Percentiles rank a stretch among this genome's conserved stretches.
These are phyloP conservation scores for Solanum ossicruentum DNA, from an alignment of 257 asterid genomes.

Conservation along the genomic window DNA sequence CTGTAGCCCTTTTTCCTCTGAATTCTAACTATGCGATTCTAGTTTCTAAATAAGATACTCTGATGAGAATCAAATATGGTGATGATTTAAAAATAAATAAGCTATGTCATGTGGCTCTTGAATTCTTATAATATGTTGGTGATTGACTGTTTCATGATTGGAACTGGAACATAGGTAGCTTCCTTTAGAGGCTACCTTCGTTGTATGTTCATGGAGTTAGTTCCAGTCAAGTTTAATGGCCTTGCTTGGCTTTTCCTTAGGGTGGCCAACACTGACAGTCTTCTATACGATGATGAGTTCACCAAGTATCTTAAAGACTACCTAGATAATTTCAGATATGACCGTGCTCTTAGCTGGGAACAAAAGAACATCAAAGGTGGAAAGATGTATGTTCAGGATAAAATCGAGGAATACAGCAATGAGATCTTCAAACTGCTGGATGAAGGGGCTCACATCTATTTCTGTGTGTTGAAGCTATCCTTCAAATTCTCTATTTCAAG, in stretches of 20 bases:
- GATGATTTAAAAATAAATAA: neutral
- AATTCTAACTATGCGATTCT: neutral
- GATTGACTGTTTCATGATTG: too few species aligned
- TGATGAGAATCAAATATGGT: neutral
- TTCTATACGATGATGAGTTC: slow-evolving; percentile 85
- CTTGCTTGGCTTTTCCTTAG: slow-evolving; percentile 99
- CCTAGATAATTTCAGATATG: slow-evolving; percentile 33
- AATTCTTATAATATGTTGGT: neutral
- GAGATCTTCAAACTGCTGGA: slow-evolving; percentile 83
- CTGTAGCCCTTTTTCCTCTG: neutral
- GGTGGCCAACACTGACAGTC: slow-evolving; percentile 86
- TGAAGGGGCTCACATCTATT: slow-evolving; percentile 79
- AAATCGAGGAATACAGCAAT: slow-evolving; percentile 87
- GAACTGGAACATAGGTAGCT: slow-evolving; percentile 77
- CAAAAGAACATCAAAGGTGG: slow-evolving; percentile 81
- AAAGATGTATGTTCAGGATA: slow-evolving; percentile 96
- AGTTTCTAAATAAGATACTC: neutral
- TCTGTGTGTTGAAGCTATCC: slow-evolving; percentile 63
- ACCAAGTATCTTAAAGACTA: slow-evolving; percentile 52
- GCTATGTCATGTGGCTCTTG: neutral
- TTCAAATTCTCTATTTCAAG: neutral
- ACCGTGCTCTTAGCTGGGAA: slow-evolving; percentile 86
- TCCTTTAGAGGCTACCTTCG: slow-evolving; percentile 92
- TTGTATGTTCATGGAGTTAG: slow-evolving; percentile 85
- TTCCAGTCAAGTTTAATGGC: slow-evolving; percentile 71